Base-by-base conservation (phyloP, 306 rosid genomes). In the Quercus robur region DNA sequence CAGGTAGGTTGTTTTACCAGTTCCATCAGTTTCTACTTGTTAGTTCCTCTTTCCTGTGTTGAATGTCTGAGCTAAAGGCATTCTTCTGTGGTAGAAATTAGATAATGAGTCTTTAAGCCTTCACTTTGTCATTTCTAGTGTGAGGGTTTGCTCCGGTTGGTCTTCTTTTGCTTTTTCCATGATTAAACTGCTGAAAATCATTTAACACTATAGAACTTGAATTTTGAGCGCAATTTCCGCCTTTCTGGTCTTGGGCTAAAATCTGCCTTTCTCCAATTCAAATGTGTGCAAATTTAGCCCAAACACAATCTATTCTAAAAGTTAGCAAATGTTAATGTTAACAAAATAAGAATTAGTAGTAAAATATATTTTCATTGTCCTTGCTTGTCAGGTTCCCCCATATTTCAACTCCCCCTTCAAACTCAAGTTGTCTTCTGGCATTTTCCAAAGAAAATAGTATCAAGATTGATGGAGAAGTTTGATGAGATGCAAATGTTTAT, bases 1-100 rank as follows among this genome's bases (percentile, higher is more conserved):
- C 99, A 95, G 99, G 99, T 95, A 75, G 88, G 80, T 77, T 71
- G 76, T 79, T 75, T 75, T 70, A 59, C 25, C 63, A 21, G 19
- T 83, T 79, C 67, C 66, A 26, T 64, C 12, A 57, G 64, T 70
- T 85, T 86, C 56, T 75, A 30, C 73, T 54, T 77, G 68, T 28
- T 68, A 13, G 56, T 57, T 77, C 23, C 70, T 77, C 56, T 71
- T 71, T 57, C 68, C 35, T 55, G 19, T 64, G 18, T 72, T 63
- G 55, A 26, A 63, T 75, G 70, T 83, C 25, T 78, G 21, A 74
- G 33, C 13, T 62, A 59, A 9, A 23, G 17, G 13, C 66, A 11
- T 23, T 31, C 66, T 46, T 59, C 19, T 59, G 33, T 10, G 31
- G 67, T 61, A 14, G 63, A 41, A n/a, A 28, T 20, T 44, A 10